Conservation (phyloP, 106 monocot genomes). For the Acanthochlamys bracteata region DNA sequence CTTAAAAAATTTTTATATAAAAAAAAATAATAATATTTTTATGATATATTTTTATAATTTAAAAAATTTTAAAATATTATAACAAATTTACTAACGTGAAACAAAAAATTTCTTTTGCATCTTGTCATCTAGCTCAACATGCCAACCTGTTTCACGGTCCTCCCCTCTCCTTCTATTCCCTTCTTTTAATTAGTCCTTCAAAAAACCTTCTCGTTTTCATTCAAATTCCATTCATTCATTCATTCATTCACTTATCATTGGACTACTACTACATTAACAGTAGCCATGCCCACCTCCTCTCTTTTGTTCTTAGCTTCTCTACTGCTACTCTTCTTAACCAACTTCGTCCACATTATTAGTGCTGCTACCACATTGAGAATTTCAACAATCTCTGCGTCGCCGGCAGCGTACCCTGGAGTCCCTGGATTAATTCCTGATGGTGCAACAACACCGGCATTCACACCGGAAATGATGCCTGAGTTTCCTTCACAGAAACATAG, state of each 20-base stretch:
- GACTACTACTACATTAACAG: no score
- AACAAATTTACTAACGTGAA: no score
- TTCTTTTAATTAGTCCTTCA: no score
- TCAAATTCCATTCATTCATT: no score
- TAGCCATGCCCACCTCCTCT: neutral
- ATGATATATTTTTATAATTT: no score
- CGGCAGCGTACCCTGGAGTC: slow-evolving; percentile 9
- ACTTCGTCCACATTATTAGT: neutral
- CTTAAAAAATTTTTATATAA: no score
- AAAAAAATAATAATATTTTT: no score
- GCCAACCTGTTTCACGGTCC: neutral
- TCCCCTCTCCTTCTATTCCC: neutral
- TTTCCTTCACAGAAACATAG: slow-evolving; percentile 23
- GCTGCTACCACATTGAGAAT: neutral
- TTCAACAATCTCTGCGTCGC: slow-evolving; percentile 27
- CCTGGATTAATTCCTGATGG: neutral
- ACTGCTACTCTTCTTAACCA: neutral
- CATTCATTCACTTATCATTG: no score
- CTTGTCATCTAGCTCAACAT: neutral
- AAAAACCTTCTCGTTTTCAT: no score
- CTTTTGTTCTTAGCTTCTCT: neutral
- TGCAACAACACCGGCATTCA: slow-evolving; percentile 12
- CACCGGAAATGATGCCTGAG: slow-evolving; percentile 38
- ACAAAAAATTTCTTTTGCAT: no score
- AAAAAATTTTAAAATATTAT: no score